Evolutionary conservation across 2,329 filamentous ascomycete species (phyloP).

Genomic region (Cladosporium austrohemisphaericum): DNA sequence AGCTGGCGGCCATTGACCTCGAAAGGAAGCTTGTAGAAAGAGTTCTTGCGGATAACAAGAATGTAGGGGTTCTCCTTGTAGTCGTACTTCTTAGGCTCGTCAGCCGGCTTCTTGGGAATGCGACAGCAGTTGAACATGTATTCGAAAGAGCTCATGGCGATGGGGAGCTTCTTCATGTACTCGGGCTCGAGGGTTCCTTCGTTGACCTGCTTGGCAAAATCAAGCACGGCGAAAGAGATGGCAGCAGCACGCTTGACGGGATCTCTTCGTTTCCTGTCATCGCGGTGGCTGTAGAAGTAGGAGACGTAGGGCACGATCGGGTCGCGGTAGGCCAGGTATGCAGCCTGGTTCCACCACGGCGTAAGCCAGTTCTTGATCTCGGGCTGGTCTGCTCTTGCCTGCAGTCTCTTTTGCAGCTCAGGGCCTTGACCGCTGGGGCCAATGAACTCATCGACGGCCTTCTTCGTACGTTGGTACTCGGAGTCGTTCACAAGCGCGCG

Average conservation of each 20-base stretch:
- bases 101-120: constrained; percentile 74
- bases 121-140: constrained; percentile 98
- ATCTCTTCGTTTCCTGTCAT: constrained; percentile 82
- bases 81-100: constrained; percentile 79
- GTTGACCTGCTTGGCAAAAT: constrained; percentile 94
- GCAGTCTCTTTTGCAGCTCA: constrained; percentile 80
- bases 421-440: constrained; percentile 79
- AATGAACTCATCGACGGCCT: constrained; percentile 83
- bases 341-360: constrained; percentile 97
- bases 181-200: constrained; percentile 81
- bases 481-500: constrained; percentile 66
- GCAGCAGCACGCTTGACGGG: constrained; percentile 91
- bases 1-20: constrained; percentile 80
- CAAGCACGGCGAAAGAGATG: constrained; percentile 76
- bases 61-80: constrained; percentile 78
- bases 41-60: constrained; percentile 87
- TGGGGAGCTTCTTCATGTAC: constrained; percentile 96
- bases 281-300: constrained; percentile 98
- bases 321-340: constrained; percentile 90
- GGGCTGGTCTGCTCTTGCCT: constrained; percentile 74
- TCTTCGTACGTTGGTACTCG: constrained; percentile 70
- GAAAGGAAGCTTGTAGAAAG: constrained; percentile 89
- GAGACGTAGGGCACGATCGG: constrained; percentile 96
- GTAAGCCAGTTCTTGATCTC: constrained; percentile 88
- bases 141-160: constrained; percentile 97